phyloP scores from a whole-genome alignment of 2,329 filamentous ascomycete species.

The Blastomyces silverae region DNA sequence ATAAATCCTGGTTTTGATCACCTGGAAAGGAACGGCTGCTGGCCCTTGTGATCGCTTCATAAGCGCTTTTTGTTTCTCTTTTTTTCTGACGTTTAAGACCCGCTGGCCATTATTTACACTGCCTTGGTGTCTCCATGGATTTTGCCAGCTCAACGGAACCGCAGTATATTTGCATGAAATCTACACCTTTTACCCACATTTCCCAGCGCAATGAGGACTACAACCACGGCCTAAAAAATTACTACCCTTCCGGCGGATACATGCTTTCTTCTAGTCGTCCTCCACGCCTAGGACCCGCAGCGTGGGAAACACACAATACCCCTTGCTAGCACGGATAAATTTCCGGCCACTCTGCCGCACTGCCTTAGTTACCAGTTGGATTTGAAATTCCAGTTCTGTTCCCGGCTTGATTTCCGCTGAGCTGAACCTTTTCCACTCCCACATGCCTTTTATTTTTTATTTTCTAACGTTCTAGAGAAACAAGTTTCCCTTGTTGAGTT shows the following conservation, averaged over 20 bases:
- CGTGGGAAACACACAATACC: too few relatives aligned
- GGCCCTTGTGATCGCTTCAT: conserved; percentile 1
- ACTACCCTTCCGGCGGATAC: not conserved
- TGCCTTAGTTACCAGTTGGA: not conserved
- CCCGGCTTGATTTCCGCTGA: not conserved
- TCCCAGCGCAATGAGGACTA: not conserved
- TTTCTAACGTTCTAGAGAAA: not conserved
- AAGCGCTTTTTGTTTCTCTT: not conserved
- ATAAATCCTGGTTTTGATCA: not conserved
- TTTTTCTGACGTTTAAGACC: not conserved
- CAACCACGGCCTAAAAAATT: not conserved
- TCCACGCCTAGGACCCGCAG: not conserved
- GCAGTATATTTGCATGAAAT: not conserved
- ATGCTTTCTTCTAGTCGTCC: not conserved
- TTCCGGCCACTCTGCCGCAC: not conserved
- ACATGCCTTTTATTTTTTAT: not conserved
- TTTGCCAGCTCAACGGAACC: not conserved
- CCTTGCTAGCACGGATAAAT: not conserved
- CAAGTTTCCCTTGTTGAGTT: not conserved
- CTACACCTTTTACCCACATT: not conserved
- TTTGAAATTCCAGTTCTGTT: not conserved
- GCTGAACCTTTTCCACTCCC: not conserved
- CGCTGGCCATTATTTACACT: not conserved
- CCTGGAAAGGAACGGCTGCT: not conserved
- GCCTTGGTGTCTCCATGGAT: not conserved